Evolutionary conservation across 805 yeast species (phyloP).

Genomic region (Cyberlindnera petersonii): DNA sequence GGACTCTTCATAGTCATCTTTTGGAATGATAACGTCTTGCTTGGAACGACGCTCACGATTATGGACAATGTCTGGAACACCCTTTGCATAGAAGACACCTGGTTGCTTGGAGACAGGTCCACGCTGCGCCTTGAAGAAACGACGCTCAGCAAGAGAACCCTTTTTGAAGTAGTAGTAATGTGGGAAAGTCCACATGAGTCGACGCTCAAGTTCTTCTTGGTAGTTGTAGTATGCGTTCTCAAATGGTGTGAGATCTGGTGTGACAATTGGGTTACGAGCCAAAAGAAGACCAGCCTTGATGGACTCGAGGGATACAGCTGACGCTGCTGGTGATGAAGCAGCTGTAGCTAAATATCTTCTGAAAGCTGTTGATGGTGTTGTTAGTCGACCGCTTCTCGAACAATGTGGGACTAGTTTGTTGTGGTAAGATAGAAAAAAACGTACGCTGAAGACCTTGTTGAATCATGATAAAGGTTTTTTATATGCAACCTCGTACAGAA

Average conservation of each 20-base stretch:
- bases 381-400: too few relatives aligned
- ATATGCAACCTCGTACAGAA: too few relatives aligned
- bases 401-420: not conserved
- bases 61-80: constrained; percentile 80
- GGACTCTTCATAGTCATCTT: constrained; percentile 35
- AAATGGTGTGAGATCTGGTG: constrained; percentile 68
- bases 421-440: not conserved
- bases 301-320: constrained; percentile 18
- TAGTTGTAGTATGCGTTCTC: constrained; percentile 75
- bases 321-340: constrained; percentile 16
- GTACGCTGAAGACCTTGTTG: constrained; percentile 12
- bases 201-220: constrained; percentile 79
- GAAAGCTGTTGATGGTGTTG: constrained; percentile 12
- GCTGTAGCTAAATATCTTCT: constrained; percentile 24
- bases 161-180: constrained; percentile 84
- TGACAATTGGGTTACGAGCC: constrained; percentile 79
- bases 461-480: constrained; percentile 8
- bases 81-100: constrained; percentile 74
- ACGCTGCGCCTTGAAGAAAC: constrained; percentile 67
- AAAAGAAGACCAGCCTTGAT: constrained; percentile 54
- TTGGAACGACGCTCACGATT: constrained; percentile 84
- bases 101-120: constrained; percentile 72
- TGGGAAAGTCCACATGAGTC: constrained; percentile 98
- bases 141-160: constrained; percentile 86
- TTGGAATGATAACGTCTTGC: constrained; percentile 76